Evolutionary conservation across 768 basidiomycete genomes (phyloP), one percentile per base, ranked within the genome.

Genomic region (Phylloporus rhodoxanthus): DNA sequence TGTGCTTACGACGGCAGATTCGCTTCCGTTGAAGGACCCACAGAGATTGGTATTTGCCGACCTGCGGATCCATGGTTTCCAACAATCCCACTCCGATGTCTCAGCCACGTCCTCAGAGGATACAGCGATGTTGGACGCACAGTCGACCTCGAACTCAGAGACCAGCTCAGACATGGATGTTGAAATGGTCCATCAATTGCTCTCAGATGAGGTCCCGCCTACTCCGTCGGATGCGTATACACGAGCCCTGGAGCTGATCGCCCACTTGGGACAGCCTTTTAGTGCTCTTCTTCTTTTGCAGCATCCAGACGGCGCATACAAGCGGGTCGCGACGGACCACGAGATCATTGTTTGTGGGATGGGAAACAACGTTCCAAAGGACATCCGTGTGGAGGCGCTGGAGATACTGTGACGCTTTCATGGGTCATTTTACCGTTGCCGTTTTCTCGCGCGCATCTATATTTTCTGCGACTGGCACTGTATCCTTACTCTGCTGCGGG

Each of bases 221-320:
- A 15, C 29, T n/a, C 23, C 30, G 17, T 19, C 23, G 7, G 48
- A 57, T 9, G 20, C 19, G 11, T 40, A 48, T 8, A 23, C 7
- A 5, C 38, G 25, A 2, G 55, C 51, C 0, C 19, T 57, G 5
- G 33, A 34, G 29, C 17, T 57, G 40, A 33, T 57, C 2, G 43
- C 39, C 3, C 42, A 34, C 6, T 33, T 57, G 13, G 48, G 42
- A 26, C 45, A 46, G 15, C 40, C 26, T n/a, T 57, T 57, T 10
- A 32, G 6, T 0, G 47, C 51, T 0, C 20, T 57, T 5, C 11
- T 57, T 4, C 37, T 57, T 11, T 39, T 41, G 8, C 34, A 23
- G 6, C 45, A 53, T 2, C 8, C 45, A 2, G 17, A 53, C 17
- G 15, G 36, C 11, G 10, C 9, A 8, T 29, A 29, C 28, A 29